Evolutionary conservation across 2,329 filamentous ascomycete genomes (phyloP), one percentile per base, ranked within the genome.

Genomic region (Dothideomycetes sp.): DNA sequence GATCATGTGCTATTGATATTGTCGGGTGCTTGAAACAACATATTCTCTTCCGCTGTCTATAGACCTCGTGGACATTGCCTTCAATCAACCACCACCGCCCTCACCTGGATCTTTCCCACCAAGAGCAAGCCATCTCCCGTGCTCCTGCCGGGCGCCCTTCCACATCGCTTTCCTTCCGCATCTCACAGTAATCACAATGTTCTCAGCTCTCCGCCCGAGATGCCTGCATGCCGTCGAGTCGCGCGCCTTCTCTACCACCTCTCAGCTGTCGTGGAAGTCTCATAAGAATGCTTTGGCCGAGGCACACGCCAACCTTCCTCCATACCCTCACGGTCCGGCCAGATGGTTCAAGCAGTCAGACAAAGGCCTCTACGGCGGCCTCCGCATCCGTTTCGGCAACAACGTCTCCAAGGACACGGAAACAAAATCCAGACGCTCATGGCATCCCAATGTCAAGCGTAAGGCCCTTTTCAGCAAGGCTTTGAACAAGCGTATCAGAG

Each of bases 281-380:
- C 42, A 47, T 36, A 45, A 40, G 22, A 46, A 48, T 35, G 42
- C 46, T 14, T 40, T 48, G 12, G 40, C 35, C 4, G 38, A 42
- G 18, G 30, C 37, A 11, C 47, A 48, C 34, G 44, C 41, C 14
- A 44, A 47, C 31, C 36, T 64, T 8, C 68, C 68, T 16, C 50
- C 57, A 36, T 91, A 91, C 60, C 84, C 84, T 1, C 80, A 84
- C 62, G 83, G 83, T 36, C 72, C 74, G 39, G 74, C 79, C 41
- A 67, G 59, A 46, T 65, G 79, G 49, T 91, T 84, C 72, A 88
- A 89, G 65, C 84, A 91, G 62, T 79, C 80, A 50, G 84, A 87
- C 67, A 70, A 47, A 18, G 58, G 58, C 22, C 54, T 61, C 12
- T 61, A 61, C 47, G 84, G 80, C 50, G 63, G 63, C 31, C 68